These are phyloP conservation scores for Rhodotorula mucilaginosa DNA, from an alignment of 1,284 basidiomycete genomes.

Conservation along the genomic window DNA sequence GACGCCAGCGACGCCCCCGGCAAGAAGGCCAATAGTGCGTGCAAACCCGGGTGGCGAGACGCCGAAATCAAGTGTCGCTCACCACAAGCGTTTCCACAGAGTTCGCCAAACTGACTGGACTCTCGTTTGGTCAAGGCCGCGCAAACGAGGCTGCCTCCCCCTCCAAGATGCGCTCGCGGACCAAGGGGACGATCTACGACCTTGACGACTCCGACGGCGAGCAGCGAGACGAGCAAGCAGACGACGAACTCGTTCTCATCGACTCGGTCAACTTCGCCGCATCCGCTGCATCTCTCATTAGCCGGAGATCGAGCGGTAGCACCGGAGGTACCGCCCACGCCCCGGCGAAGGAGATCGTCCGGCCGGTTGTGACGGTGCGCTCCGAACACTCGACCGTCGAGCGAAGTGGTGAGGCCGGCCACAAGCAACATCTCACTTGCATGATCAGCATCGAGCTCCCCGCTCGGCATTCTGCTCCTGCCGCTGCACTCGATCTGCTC, in stretches of 20 bases:
- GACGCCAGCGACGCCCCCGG: conserved; percentile 62
- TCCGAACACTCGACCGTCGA: conserved; percentile 48
- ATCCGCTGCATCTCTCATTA: not conserved
- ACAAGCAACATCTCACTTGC: conserved; percentile 50
- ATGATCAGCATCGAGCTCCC: conserved; percentile 49
- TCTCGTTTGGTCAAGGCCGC: conserved; percentile 5
- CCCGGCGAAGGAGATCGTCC: conserved; percentile 23
- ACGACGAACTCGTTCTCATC: conserved; percentile 40
- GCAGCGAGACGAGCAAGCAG: conserved; percentile 39
- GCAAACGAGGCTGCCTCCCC: not conserved
- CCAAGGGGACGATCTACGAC: conserved; percentile 26
- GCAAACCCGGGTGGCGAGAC: not conserved
- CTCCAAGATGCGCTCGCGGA: conserved; percentile 40
- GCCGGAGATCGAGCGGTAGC: conserved; percentile 2
- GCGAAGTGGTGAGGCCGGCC: conserved; percentile 42
- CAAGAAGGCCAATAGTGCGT: conserved; percentile 78
- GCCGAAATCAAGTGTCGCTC: not conserved
- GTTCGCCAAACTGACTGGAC: conserved; percentile 44
- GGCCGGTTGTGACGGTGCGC: conserved; percentile 46
- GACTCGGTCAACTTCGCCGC: not conserved
- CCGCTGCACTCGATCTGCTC: not conserved
- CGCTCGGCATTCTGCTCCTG: conserved; percentile 35
- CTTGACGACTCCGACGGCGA: conserved; percentile 3
- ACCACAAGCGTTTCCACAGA: conserved; percentile 30
- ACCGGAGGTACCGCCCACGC: conserved; percentile 8